phyloP scores from a whole-genome alignment of 257 asterid genomes.

The Solanum corneliomulleri region DNA sequence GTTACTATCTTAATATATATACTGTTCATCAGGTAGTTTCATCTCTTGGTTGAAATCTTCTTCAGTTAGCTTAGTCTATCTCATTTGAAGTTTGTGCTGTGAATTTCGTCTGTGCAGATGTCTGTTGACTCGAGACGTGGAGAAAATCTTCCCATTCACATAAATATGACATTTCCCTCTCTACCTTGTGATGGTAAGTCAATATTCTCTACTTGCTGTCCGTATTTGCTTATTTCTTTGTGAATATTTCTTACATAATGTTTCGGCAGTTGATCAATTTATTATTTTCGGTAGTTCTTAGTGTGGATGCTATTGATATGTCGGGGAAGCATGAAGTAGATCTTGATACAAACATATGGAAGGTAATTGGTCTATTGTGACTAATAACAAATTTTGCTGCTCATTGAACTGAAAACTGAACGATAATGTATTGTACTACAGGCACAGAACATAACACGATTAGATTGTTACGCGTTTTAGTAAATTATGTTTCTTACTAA shows the following conservation, averaged over 20 bases:
- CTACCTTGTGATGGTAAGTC: slow-evolving; percentile 94
- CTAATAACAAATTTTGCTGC: neutral
- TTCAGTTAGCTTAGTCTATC: neutral
- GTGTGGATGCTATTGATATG: slow-evolving; percentile 95
- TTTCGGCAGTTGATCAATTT: neutral
- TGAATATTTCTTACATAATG: neutral
- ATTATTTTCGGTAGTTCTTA: slow-evolving; percentile 49
- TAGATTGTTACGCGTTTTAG: neutral
- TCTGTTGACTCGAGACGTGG: slow-evolving; percentile 89
- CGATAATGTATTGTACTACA: neutral
- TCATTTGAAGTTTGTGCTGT: neutral
- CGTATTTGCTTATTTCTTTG: neutral
- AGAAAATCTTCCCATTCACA: slow-evolving; percentile 93
- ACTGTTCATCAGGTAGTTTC: slow-evolving; percentile 70
- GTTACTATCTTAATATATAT: slow-evolving; percentile 73
- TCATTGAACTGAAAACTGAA: neutral
- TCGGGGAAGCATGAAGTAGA: slow-evolving; percentile 99
- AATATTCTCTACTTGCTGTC: neutral
- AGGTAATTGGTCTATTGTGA: slow-evolving; percentile 30
- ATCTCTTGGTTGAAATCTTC: neutral
- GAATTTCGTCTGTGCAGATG: slow-evolving; percentile 47
- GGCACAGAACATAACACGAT: neutral
- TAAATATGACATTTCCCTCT: slow-evolving; percentile 89
- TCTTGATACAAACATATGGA: slow-evolving; percentile 98
- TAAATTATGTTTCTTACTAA: neutral